Percentiles rank a stretch among this genome's conserved stretches.
phyloP scores from a whole-genome alignment of 495 filamentous ascomycete genomes.

The Tuber magnatum region DNA sequence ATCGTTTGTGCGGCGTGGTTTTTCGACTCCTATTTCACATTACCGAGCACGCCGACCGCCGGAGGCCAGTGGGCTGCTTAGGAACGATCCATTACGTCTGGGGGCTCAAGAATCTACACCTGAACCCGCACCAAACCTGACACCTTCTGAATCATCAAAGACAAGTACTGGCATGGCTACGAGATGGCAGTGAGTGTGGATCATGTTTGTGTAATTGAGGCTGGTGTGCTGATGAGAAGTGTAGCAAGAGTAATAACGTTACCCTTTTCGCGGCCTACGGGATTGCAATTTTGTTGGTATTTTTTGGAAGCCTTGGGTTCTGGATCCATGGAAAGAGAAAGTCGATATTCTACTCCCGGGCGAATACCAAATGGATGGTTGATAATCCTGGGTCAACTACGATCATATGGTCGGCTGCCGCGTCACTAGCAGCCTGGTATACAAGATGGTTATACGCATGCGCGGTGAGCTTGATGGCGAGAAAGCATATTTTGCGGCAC shows the following conservation, averaged over 20 bases:
- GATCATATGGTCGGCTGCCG: slow-evolving; percentile 29
- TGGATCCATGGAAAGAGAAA: slow-evolving; percentile 25
- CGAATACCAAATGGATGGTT: slow-evolving; percentile 21
- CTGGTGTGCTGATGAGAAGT: no score
- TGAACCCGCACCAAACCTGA: no score
- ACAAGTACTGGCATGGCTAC: no score
- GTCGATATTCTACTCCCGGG: slow-evolving; percentile 20
- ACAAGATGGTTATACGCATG: slow-evolving; percentile 29
- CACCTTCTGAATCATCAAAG: no score
- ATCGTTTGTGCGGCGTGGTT: no score
- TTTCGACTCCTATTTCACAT: no score
- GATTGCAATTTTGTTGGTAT: slow-evolving; percentile 17
- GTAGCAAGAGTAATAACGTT: background rate
- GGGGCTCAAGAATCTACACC: no score
- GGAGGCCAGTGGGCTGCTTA: no score
- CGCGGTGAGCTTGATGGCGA: slow-evolving; percentile 30
- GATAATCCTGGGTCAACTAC: slow-evolving; percentile 26
- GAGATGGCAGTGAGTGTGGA: no score
- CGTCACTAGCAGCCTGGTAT: slow-evolving; percentile 24
- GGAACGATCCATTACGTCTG: no score
- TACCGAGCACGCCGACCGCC: no score
- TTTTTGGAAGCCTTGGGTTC: slow-evolving; percentile 28
- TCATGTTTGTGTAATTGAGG: no score
- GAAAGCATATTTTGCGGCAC: slow-evolving; percentile 20
- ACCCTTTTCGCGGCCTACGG: slow-evolving; percentile 22